Base-by-base conservation (phyloP, 352 stramenopile species). In the Pythium rhizo-oryzae region DNA sequence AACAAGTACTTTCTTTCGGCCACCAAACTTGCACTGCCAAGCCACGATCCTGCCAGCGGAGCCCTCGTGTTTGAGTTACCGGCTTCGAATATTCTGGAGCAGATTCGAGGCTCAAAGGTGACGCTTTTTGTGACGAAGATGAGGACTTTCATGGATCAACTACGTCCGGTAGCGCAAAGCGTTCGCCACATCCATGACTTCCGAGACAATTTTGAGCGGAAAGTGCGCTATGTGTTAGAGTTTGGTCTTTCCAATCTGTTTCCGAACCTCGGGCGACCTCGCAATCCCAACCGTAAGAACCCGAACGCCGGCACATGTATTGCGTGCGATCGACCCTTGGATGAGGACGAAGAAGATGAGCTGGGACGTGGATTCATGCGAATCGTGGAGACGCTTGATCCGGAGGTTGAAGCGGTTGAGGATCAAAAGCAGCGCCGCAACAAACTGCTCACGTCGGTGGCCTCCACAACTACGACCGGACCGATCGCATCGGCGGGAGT, bases 221-320 rank as follows among this genome's bases (percentile, higher is more conserved):
- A 78, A 13, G 59, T 89, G 28, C 56, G 67, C 8, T 88, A 87
- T 46, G 78, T 91, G 11, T 44, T 91, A 0, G 76, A 78, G 56
- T 89, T 87, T 41, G 80, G 82, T 1, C 75, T 91, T 24, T 78
- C 81, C 11, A 89, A 91, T 30, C 58, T 91, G 5, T 91, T 91
- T 44, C 79, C 82, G 0, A 91, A 88, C 51, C 46, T 66, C 0
- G 80, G 77, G 1, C 70, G 75, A 21, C 71, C 75, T 3, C 74
- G 67, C 23, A 74, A 81, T 24, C 68, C 79, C 1, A 62, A 70
- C 11, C 51, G 76, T 11, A 53, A 67, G 4, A 68, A 71, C 0
- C 59, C 33, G 13, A 51, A 78, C n/a, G 62, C 80, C 8, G 79
- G 80, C 0, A 89, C 82, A 5, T 91, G 82, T 50, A 89, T 91